phyloP scores from a whole-genome alignment of 1,139 yeast genomes.

The Saccharomyces uvarum region DNA sequence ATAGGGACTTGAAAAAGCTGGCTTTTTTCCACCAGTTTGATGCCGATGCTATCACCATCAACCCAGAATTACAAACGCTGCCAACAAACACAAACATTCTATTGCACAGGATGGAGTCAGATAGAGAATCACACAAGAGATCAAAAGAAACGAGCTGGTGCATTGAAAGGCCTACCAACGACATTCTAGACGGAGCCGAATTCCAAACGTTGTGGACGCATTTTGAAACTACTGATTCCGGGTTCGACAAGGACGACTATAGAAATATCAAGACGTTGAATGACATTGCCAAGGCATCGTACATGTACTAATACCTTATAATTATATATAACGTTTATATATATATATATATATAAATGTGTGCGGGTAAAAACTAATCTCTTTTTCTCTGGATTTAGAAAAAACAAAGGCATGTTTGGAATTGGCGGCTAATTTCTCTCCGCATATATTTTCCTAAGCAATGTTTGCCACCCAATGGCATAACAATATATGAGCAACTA shows the following conservation, averaged over 20 bases:
- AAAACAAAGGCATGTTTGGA: neutral
- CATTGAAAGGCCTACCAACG: slow-evolving; percentile 16
- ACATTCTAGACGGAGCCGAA: slow-evolving; percentile 19
- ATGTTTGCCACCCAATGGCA: neutral
- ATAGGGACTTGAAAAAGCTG: slow-evolving; percentile 9
- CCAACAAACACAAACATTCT: slow-evolving; percentile 12
- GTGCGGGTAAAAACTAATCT: neutral
- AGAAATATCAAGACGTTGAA: slow-evolving; percentile 20
- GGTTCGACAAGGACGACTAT: slow-evolving; percentile 13
- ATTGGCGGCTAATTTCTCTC: neutral
- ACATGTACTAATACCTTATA: neutral
- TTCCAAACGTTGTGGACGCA: slow-evolving; percentile 20
- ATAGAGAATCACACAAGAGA: slow-evolving; percentile 31
- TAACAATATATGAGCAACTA: neutral
- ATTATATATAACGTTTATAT: neutral
- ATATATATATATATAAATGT: neutral
- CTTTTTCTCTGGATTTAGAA: neutral
- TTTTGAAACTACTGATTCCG: slow-evolving; percentile 14
- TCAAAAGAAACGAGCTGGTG: slow-evolving; percentile 31
- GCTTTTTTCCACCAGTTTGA: slow-evolving; percentile 7
- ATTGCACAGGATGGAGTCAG: slow-evolving; percentile 31
- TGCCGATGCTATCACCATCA: neutral
- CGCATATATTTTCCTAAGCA: neutral
- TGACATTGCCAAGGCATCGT: slow-evolving; percentile 7
- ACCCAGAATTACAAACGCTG: slow-evolving; percentile 9